phyloP scores from a whole-genome alignment of 495 filamentous ascomycete genomes.

The Penicillium cataractarum region DNA sequence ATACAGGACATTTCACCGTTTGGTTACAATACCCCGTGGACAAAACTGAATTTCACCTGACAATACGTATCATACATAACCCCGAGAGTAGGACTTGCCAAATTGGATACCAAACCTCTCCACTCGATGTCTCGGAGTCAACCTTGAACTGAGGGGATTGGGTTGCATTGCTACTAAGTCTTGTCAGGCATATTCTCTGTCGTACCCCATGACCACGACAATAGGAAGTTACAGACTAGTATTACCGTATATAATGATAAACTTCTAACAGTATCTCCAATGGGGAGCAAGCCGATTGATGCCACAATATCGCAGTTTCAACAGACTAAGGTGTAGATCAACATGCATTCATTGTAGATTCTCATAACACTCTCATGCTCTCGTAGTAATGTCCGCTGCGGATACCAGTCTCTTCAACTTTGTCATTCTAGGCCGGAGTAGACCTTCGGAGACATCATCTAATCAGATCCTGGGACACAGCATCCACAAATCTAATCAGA shows the following conservation, averaged over 20 bases:
- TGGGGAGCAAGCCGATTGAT: not conserved
- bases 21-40: not conserved
- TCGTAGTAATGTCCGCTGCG: not conserved
- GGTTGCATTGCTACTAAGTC: not conserved
- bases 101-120: not conserved
- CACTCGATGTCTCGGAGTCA: slow-evolving; percentile 5
- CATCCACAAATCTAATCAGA: slow-evolving; percentile 29
- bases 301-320: not conserved
- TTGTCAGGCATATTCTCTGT: not conserved
- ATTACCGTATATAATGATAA: too few species aligned
- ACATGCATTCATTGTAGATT: not conserved
- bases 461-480: slow-evolving; percentile 5
- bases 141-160: not conserved
- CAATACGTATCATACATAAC: not conserved
- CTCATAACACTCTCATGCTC: not conserved
- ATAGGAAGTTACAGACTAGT: not conserved
- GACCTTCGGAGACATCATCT: slow-evolving; percentile 3
- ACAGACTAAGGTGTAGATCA: not conserved
- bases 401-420: not conserved
- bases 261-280: not conserved
- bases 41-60: not conserved
- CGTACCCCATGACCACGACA: not conserved
- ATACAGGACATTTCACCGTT: not conserved
- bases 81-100: not conserved
- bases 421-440: not conserved